Conservation (phyloP, 2,329 filamentous ascomycete species). For the Trichoderma koningiopsis region DNA sequence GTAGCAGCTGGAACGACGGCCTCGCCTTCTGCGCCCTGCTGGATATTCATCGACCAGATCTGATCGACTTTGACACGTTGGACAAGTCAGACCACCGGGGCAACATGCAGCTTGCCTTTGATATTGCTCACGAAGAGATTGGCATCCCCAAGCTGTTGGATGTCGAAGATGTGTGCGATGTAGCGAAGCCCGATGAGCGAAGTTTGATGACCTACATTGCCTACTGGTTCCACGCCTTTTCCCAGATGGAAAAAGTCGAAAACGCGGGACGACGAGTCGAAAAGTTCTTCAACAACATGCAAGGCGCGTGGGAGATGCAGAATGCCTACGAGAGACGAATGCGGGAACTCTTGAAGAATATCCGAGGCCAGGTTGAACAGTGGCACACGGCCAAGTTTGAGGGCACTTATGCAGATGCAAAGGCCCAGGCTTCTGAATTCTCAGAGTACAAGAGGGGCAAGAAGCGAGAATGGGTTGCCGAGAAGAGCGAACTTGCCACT, state of each 20-base stretch:
- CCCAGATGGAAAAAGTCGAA: constrained; percentile 97
- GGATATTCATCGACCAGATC: constrained; percentile 93
- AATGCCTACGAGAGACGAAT: constrained; percentile 92
- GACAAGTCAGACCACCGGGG: constrained; percentile 93
- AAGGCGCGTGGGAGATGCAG: constrained; percentile 99
- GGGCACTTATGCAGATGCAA: constrained; percentile 90
- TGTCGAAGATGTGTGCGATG: constrained; percentile 97
- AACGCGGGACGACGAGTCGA: constrained; percentile 95
- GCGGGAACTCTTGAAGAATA: constrained; percentile 75
- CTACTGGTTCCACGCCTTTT: constrained; percentile 99
- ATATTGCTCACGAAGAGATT: constrained; percentile 94
- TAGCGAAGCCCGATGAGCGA: constrained; percentile 91
- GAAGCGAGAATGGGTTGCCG: constrained; percentile 95
- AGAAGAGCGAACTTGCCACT: constrained; percentile 93
- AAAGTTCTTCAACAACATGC: constrained; percentile 99
- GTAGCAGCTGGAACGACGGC: constrained; percentile 94
- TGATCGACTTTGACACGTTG: constrained; percentile 94
- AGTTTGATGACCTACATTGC: constrained; percentile 99
- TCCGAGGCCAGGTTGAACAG: constrained; percentile 69
- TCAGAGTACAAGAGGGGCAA: constrained; percentile 85
- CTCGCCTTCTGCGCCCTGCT: constrained; percentile 94
- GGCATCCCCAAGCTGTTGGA: constrained; percentile 94
- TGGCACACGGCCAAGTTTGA: constrained; percentile 85
- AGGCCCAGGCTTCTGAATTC: constrained; percentile 80
- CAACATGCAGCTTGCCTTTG: constrained; percentile 98